phyloP scores from a whole-genome alignment of 257 asterid species.

The Solanum lignicaule region DNA sequence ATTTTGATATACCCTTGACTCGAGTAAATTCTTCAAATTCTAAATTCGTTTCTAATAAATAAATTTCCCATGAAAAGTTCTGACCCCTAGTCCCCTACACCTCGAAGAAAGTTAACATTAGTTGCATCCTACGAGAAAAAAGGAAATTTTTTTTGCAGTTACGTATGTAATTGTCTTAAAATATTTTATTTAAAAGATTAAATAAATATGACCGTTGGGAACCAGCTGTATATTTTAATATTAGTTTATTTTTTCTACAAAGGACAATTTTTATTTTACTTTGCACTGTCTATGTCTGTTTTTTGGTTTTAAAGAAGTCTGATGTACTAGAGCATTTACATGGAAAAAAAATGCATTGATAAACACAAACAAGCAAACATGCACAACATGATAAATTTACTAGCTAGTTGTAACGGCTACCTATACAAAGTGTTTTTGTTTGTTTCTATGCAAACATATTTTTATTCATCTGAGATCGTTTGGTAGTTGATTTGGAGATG shows the following conservation, averaged over 20 bases:
- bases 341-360: background rate
- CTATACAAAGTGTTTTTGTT: slow-evolving; percentile 26
- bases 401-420: slow-evolving; percentile 45
- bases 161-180: background rate
- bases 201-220: slow-evolving; percentile 52
- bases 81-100: background rate
- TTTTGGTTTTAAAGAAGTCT: background rate
- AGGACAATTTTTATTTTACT: background rate
- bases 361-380: slow-evolving; percentile 13
- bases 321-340: background rate
- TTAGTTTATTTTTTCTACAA: slow-evolving; percentile 5
- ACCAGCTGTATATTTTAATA: slow-evolving; percentile 35
- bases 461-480: no score
- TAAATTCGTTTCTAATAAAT: background rate
- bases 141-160: background rate
- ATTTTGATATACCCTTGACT: no score
- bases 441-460: slow-evolving; percentile 10
- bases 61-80: background rate
- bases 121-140: background rate
- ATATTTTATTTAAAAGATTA: background rate
- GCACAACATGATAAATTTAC: background rate
- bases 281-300: background rate
- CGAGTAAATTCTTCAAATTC: no score
- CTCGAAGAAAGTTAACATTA: background rate
- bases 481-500: no score